Evolutionary conservation across 345 rosid genomes (phyloP).

Genomic region (Isatis tinctoria): DNA sequence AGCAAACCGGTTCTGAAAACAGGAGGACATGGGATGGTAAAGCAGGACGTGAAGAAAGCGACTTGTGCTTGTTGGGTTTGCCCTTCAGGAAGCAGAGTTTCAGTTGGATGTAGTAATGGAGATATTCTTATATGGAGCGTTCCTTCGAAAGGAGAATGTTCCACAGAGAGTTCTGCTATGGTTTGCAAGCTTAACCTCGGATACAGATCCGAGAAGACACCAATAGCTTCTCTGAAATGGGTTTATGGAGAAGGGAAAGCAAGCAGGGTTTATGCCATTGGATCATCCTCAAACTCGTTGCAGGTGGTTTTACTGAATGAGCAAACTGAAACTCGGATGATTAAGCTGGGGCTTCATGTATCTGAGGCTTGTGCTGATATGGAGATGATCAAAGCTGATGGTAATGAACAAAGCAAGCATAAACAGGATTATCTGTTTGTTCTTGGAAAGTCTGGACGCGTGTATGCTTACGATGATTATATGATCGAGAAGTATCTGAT

Average conservation of each 20-base stretch:
- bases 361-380: constrained; percentile 76
- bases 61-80: constrained; percentile 92
- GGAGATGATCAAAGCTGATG: constrained; percentile 62
- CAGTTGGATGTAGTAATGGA: constrained; percentile 76
- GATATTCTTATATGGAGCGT: constrained; percentile 73
- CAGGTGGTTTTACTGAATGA: constrained; percentile 79
- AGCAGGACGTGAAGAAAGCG: constrained; percentile 57
- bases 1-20: constrained; percentile 53
- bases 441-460: constrained; percentile 77
- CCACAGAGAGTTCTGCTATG: constrained; percentile 42
- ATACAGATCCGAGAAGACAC: constrained; percentile 64
- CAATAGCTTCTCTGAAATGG: constrained; percentile 72
- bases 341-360: constrained; percentile 67
- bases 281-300: constrained; percentile 52
- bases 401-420: constrained; percentile 53
- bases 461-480: constrained; percentile 70
- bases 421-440: constrained; percentile 53
- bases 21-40: constrained; percentile 49
- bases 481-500: constrained; percentile 79
- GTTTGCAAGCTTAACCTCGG: constrained; percentile 78
- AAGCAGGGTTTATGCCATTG: constrained; percentile 66
- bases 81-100: constrained; percentile 75
- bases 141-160: constrained; percentile 40
- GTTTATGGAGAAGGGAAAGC: constrained; percentile 65
- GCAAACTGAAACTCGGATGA: constrained; percentile 65